Percentiles rank a stretch among this genome's conserved stretches.
Evolutionary conservation across 176 grass and related monocot genomes (phyloP).

Genomic region (Puccinellia tenuiflora): DNA sequence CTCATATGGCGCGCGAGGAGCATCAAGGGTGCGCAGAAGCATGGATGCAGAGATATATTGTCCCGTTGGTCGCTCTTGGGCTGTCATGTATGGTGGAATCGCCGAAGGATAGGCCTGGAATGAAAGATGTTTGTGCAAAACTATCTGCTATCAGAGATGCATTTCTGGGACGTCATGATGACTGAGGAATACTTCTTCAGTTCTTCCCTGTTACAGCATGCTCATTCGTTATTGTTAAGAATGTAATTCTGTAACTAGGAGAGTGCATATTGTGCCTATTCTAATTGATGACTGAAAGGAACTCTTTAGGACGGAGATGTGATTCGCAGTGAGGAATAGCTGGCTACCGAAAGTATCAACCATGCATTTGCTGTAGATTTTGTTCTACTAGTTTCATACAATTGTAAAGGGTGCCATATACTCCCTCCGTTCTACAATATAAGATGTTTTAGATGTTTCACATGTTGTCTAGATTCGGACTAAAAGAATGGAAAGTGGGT

Average conservation of each 20-base stretch:
- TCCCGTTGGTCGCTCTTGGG: conserved; percentile 3
- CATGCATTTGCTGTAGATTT: neutral
- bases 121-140: conserved; percentile 26
- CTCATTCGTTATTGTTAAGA: neutral
- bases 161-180: neutral
- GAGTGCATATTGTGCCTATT: neutral
- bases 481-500: no score
- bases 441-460: no score
- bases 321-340: neutral
- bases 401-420: neutral
- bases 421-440: no score
- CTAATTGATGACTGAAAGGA: neutral
- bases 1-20: neutral
- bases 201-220: neutral
- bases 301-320: neutral
- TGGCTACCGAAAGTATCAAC: neutral
- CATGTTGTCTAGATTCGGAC: no score
- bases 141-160: neutral
- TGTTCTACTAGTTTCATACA: neutral
- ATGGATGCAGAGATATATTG: conserved; percentile 2
- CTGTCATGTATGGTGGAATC: conserved; percentile 14
- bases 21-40: neutral
- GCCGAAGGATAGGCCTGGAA: conserved; percentile 19
- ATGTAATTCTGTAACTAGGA: neutral
- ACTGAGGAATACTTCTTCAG: neutral